Evolutionary conservation across 1,284 basidiomycete genomes (phyloP), one percentile per base, ranked within the genome.

Genomic region (Ceratorhiza oryzae-sativae): DNA sequence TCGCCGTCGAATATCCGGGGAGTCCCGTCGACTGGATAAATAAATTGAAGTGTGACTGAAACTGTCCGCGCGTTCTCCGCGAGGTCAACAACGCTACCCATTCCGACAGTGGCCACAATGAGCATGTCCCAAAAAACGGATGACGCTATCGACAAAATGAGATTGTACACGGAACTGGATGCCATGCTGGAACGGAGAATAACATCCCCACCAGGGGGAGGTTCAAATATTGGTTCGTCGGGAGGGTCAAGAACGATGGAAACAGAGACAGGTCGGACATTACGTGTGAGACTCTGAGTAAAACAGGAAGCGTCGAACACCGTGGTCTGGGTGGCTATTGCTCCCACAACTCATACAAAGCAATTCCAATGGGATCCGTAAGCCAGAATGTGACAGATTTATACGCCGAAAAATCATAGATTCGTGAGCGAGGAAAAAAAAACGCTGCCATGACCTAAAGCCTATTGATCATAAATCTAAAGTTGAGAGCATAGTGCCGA

Each of bases 71-170:
- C 23, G 30, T 48, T 34, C 32, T 63, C 61, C 4, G 45, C 2
- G n/a, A 63, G 27, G 3, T 48, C 45, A 25, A 63, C 30, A 23
- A 20, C n/a, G 25, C 49, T 25, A 9, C 36, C 36, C 4, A 18
- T 48, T 48, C 45, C 45, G 13, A 20, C 39, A 5, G 34, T 49
- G 27, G 59, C 68, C 4, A 65, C n/a, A 15, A 25, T 32, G 27
- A 72, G 46, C 71, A 74, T 72, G 36, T 46, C 56, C 10, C 36
- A 2, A 39, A 72, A 74, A 15, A 72, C 71, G 13, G 71, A 18
- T 4, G 73, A 71, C 1, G 73, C 71, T 12, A 72, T 18, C 9
- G 46, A 20, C 18, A 74, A 30, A 6, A 74, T 41, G 23, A 34
- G 20, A 9, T 51, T 55, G 30, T 67, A 68, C 71, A 13, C 46